A percentile compares a stretch with the other conserved stretches of the same genome.
Evolutionary conservation across 352 stramenopile genomes (phyloP).

Genomic region (Phytopythium oedochilum): DNA sequence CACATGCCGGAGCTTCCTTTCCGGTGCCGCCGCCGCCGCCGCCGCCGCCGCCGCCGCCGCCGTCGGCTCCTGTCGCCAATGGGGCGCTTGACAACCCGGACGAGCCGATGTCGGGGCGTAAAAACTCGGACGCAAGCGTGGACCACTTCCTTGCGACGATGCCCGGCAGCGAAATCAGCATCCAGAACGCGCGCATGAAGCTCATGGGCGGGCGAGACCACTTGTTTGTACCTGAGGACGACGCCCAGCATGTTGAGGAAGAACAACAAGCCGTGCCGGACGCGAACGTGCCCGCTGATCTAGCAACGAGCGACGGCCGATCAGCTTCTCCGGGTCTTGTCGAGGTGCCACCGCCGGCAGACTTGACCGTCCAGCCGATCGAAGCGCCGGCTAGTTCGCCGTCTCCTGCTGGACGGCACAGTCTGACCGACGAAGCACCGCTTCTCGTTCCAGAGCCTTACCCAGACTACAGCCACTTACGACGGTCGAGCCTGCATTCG

Average conservation of each 20-base stretch:
- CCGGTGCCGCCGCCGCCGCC: constrained; percentile 6
- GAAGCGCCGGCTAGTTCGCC: neutral
- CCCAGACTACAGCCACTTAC: constrained; percentile 13
- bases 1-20: neutral
- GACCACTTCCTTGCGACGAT: constrained; percentile 80
- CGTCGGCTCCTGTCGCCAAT: constrained; percentile 11
- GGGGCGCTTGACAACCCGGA: constrained; percentile 20
- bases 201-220: constrained; percentile 90
- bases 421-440: neutral
- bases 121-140: constrained; percentile 38
- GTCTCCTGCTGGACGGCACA: neutral
- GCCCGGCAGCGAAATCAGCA: constrained; percentile 88
- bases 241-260: constrained; percentile 12
- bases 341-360: neutral
- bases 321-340: neutral
- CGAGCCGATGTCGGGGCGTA: constrained; percentile 54
- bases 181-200: constrained; percentile 88
- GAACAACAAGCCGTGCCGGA: neutral
- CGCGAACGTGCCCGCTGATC: neutral
- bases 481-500: constrained; percentile 11
- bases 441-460: neutral
- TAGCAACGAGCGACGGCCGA: too few relatives aligned
- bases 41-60: neutral
- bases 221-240: constrained; percentile 77
- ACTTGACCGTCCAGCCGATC: neutral